phyloP scores from a whole-genome alignment of 2,329 filamentous ascomycete genomes.

The Xylariaceae sp. region DNA sequence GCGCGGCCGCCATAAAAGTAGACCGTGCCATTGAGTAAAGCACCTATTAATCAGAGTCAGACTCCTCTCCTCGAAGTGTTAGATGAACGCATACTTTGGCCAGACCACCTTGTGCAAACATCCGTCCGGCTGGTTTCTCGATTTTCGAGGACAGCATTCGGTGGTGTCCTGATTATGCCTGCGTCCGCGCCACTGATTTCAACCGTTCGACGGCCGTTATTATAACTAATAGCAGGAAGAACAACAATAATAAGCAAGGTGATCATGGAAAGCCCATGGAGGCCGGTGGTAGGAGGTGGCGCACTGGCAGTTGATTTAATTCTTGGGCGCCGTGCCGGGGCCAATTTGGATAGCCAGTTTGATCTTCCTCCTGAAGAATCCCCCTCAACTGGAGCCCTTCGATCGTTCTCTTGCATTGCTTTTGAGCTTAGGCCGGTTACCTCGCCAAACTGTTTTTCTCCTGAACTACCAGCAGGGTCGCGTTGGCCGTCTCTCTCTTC shows the following conservation, averaged over 20 bases:
- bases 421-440: conserved; percentile 33
- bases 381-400: conserved; percentile 29
- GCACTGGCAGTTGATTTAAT: conserved; percentile 48
- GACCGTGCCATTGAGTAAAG: conserved; percentile 72
- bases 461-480: conserved; percentile 24
- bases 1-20: conserved; percentile 77
- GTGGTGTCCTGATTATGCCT: conserved; percentile 43
- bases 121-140: conserved; percentile 54
- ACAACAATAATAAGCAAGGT: conserved; percentile 54
- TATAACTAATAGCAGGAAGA: conserved; percentile 50
- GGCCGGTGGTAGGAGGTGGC: conserved; percentile 44
- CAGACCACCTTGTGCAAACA: conserved; percentile 67
- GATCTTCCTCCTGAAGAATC: conserved; percentile 24
- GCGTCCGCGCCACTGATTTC: conserved; percentile 51
- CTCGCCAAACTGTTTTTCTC: conserved; percentile 39
- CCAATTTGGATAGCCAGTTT: conserved; percentile 49
- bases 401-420: conserved; percentile 32
- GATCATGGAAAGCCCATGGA: conserved; percentile 51
- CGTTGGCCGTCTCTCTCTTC: conserved; percentile 34
- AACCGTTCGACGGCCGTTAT: conserved; percentile 43
- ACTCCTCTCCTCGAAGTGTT: conserved; percentile 2
- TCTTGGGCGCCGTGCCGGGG: conserved; percentile 44
- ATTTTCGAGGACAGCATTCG: conserved; percentile 37
- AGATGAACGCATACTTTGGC: conserved; percentile 54
- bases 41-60: conserved; percentile 47